phyloP scores from a whole-genome alignment of 805 yeast species.

The Teunomyces panamensis region DNA sequence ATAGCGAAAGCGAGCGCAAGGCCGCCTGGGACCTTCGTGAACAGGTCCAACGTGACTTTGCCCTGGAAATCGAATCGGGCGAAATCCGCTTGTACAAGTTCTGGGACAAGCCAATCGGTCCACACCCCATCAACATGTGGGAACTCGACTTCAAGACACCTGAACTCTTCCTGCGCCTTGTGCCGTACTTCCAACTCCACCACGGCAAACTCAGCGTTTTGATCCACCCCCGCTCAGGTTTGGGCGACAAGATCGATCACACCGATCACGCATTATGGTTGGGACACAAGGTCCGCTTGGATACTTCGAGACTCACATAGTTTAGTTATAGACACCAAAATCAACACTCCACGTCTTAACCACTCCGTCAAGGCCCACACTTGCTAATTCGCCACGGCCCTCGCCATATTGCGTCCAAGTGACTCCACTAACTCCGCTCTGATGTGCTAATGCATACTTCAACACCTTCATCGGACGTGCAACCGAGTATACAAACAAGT shows the following conservation, averaged over 20 bases:
- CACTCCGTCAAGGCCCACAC: conserved; percentile 80
- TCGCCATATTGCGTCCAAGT: conserved; percentile 56
- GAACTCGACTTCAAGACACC: conserved; percentile 52
- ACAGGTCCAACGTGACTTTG: conserved; percentile 39
- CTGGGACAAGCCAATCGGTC: conserved; percentile 52
- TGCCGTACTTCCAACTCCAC: conserved; percentile 51
- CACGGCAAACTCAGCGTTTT: conserved; percentile 53
- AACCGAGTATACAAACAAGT: conserved; percentile 75
- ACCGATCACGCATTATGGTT: conserved; percentile 57
- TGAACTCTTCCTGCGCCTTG: conserved; percentile 40
- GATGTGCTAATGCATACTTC: conserved; percentile 77
- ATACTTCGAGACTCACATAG: conserved; percentile 10
- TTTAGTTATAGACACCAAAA: conserved; percentile 11
- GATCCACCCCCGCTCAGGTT: conserved; percentile 49
- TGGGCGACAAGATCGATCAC: conserved; percentile 47
- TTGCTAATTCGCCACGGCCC: conserved; percentile 43
- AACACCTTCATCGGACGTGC: conserved; percentile 73
- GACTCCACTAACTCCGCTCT: conserved; percentile 77
- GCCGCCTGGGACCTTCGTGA: conserved; percentile 38
- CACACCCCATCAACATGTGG: conserved; percentile 59
- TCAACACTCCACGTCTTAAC: conserved; percentile 69
- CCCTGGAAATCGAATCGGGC: conserved; percentile 40
- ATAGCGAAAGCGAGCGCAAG: conserved; percentile 28
- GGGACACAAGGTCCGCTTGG: conserved; percentile 41
- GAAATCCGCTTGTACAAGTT: conserved; percentile 42